Conservation (phyloP, 2,329 filamentous ascomycete species). For the Fusarium sp. region DNA sequence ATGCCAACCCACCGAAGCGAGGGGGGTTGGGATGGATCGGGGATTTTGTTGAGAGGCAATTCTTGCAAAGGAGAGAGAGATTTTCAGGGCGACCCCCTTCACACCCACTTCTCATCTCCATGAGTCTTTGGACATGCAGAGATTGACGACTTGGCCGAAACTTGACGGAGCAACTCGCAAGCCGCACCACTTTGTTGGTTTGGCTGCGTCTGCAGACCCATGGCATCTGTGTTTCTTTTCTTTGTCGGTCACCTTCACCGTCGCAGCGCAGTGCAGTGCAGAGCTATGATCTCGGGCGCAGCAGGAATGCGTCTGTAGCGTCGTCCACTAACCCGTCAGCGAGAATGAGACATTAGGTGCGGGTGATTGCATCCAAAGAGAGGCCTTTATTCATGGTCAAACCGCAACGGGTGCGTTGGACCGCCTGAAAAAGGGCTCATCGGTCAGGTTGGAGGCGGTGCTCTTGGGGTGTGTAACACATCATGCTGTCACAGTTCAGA, state of each 20-base stretch:
- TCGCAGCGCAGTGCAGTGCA: background rate
- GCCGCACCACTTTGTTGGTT: background rate
- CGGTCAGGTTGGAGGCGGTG: conserved; percentile 1
- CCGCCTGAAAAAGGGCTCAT: background rate
- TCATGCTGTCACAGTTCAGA: conserved; percentile 14
- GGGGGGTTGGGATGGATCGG: background rate
- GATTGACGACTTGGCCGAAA: background rate
- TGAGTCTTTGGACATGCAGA: background rate
- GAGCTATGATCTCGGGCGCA: background rate
- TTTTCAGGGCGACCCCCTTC: background rate
- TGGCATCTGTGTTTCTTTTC: conserved; percentile 1
- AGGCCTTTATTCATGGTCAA: background rate
- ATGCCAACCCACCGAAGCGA: background rate
- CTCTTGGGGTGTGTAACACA: conserved; percentile 4
- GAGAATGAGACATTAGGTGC: background rate
- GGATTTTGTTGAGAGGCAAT: background rate
- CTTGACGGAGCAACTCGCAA: background rate
- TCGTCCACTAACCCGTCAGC: background rate
- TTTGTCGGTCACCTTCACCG: background rate
- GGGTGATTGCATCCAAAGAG: background rate
- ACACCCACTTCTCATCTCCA: background rate
- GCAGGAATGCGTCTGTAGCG: background rate
- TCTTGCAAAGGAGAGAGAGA: background rate
- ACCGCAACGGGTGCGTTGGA: background rate
- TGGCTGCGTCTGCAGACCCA: background rate